Conservation (phyloP, 78 protist species). For the Neovahlkampfia damariscottae region DNA sequence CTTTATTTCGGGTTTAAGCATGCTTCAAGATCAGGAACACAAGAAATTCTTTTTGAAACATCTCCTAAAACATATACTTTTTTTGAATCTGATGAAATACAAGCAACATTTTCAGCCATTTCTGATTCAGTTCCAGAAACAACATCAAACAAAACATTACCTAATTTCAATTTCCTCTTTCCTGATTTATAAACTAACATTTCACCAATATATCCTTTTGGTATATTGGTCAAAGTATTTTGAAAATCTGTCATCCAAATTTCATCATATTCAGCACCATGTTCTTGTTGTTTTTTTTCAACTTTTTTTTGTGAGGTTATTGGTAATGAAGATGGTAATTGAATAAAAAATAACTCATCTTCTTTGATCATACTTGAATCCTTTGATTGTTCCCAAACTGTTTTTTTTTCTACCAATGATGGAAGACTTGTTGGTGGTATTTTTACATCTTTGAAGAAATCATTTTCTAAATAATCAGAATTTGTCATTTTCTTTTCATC, state of each 20-base stretch:
- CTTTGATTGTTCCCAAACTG: too few relatives aligned
- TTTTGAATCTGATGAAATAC: background rate
- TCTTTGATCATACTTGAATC: background rate
- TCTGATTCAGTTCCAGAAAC: background rate
- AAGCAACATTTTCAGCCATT: background rate
- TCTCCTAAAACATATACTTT: background rate
- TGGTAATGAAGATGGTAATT: background rate
- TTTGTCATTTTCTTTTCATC: too few relatives aligned
- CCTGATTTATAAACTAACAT: background rate
- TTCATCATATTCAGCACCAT: background rate
- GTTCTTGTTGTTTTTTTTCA: background rate
- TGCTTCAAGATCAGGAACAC: background rate
- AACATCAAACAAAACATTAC: background rate
- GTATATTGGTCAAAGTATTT: background rate
- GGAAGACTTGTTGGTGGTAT: too few relatives aligned
- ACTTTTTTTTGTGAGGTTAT: background rate
- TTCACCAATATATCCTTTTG: background rate
- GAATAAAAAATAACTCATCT: background rate
- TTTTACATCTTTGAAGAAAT: too few relatives aligned
- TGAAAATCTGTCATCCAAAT: background rate
- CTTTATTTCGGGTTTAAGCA: too few relatives aligned
- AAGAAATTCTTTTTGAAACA: background rate
- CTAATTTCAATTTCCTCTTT: background rate
- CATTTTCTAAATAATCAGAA: too few relatives aligned
- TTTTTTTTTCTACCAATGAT: too few relatives aligned